Percentiles rank a stretch among this genome's conserved stretches.
Evolutionary conservation across 306 rosid species (phyloP).

Genomic region (Casuarina glauca): DNA sequence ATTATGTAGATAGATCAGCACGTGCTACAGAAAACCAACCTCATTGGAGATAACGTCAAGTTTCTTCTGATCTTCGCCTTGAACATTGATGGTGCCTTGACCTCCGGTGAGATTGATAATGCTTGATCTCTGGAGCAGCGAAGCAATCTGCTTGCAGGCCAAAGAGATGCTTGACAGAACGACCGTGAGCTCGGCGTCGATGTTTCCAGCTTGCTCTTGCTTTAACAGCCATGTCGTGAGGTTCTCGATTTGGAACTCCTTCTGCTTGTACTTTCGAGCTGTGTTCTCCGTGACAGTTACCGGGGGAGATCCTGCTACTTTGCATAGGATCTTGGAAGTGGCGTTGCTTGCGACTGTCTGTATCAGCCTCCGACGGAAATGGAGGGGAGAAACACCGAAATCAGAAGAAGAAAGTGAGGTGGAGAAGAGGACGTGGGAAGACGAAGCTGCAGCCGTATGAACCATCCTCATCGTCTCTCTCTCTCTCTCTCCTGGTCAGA

Average conservation of each 20-base stretch:
- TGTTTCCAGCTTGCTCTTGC: slow-evolving; percentile 37
- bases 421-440: too few relatives aligned
- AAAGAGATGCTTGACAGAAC: slow-evolving; percentile 45
- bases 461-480: too few relatives aligned
- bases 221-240: slow-evolving; percentile 43
- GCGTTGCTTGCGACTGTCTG: neutral
- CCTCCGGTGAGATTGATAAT: slow-evolving; percentile 39
- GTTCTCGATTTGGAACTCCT: slow-evolving; percentile 28
- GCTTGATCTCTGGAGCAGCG: slow-evolving; percentile 44
- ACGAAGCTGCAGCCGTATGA: too few relatives aligned
- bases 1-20: too few relatives aligned
- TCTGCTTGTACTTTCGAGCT: neutral
- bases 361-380: slow-evolving; percentile 1
- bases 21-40: slow-evolving; percentile 8
- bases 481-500: too few relatives aligned
- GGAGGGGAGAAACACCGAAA: neutral
- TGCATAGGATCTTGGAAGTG: slow-evolving; percentile 12
- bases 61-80: slow-evolving; percentile 55
- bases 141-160: slow-evolving; percentile 47
- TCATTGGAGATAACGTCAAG: slow-evolving; percentile 49
- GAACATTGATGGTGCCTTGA: slow-evolving; percentile 39
- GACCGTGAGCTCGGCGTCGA: slow-evolving; percentile 43
- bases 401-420: too few relatives aligned
- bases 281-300: slow-evolving; percentile 3
- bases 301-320: slow-evolving; percentile 10